Conservation (phyloP, 2,329 filamentous ascomycete genomes). For the Onygena corvina region DNA sequence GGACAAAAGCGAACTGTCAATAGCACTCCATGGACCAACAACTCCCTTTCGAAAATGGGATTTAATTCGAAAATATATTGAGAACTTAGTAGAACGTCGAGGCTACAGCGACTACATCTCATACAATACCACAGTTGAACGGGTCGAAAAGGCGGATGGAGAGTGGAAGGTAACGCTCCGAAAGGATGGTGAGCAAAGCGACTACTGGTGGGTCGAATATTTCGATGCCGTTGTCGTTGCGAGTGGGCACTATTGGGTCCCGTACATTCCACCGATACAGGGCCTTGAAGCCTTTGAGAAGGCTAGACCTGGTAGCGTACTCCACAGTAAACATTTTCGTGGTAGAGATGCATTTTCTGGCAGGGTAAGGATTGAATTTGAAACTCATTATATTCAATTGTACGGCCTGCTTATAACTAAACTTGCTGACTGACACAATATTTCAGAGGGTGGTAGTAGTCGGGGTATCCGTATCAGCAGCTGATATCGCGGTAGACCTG, state of each 20-base stretch:
- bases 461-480: constrained; percentile 69
- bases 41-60: constrained; percentile 53
- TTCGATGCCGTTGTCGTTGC: constrained; percentile 68
- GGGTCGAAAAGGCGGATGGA: constrained; percentile 38
- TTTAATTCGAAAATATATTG: constrained; percentile 45
- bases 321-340: constrained; percentile 71
- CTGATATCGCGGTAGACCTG: constrained; percentile 71
- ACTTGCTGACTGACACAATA: background rate
- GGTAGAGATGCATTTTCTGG: constrained; percentile 47
- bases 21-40: constrained; percentile 42
- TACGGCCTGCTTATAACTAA: background rate
- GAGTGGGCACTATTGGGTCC: constrained; percentile 60
- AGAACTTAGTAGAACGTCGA: constrained; percentile 43
- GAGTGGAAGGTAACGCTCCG: constrained; percentile 47
- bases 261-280: constrained; percentile 51
- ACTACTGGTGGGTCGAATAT: constrained; percentile 52
- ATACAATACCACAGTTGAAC: constrained; percentile 50
- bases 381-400: no score
- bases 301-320: constrained; percentile 48
- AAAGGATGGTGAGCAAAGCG: constrained; percentile 25
- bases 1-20: constrained; percentile 31
- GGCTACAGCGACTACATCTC: constrained; percentile 40
- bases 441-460: constrained; percentile 66
- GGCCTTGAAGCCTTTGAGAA: constrained; percentile 49
- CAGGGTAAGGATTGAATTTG: no score